Base-by-base conservation (phyloP, 78 protist species). In the Tieghemostelium lacteum region DNA sequence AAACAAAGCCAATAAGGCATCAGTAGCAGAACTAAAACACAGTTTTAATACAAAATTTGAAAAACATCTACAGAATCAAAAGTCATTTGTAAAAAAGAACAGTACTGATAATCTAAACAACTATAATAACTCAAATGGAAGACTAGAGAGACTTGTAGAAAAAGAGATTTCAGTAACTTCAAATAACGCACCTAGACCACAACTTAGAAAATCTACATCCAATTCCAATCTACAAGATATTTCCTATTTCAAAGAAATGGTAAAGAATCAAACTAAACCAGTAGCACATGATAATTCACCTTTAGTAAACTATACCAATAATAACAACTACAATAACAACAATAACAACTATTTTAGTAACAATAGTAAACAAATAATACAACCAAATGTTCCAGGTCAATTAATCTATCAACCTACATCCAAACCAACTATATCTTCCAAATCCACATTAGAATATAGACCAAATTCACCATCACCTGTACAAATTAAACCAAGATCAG, bases 311-410 rank as follows among this genome's bases (percentile, higher is more conserved):
- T 37, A 24, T 50, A 39, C 2, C 26, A 55, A 29, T 55, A 55
- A 20, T 40, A 64, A 28, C 37, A 55, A 20, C 45, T 4, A 55
- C 37, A 55, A 6, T 20, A 72, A 6, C 14, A 65, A 24, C 20
- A 5, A 54, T 55, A 70, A 3, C 31, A 77, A 52, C 16, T 45
- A 2, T 36, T 28, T 52, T 65, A 65, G 5, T 0, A 70, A 50
- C 45, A 65, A 26, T 34, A 40, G 6, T 50, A 70, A 22, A 16
- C 10, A 5, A 12, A n/a, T 10, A 3, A 26, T 17, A 57, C 14
- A 8, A 19, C 76, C 76, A 16, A 70, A 70, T 50, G 19, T 29
- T n/a, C 76, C 76, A 6, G 76, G 76, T 50, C 76, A 70, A 31
- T 20, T 70, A 1, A 70, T 70, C 31, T 70, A 70, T 50, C 76